phyloP scores from a whole-genome alignment of 192 early-diverging fungal species.

The Mortierella hygrophila region DNA sequence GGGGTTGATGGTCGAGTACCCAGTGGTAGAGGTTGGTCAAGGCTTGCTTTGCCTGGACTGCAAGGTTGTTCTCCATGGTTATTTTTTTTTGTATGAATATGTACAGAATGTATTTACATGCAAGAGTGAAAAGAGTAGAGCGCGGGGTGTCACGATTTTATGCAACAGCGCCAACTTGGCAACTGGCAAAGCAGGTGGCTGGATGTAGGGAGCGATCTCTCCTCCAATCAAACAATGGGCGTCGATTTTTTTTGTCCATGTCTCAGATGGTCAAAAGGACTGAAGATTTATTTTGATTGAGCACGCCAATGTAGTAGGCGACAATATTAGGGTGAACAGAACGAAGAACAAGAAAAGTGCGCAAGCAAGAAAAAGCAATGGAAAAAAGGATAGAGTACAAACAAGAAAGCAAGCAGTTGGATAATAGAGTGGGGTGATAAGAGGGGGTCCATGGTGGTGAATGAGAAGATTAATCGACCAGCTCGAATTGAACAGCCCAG shows the following conservation, averaged over 20 bases:
- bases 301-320: background rate
- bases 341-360: background rate
- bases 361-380: background rate
- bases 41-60: background rate
- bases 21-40: background rate
- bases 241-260: background rate
- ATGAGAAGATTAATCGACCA: conserved; percentile 29
- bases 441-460: background rate
- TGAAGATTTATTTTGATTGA: background rate
- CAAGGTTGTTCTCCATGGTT: background rate
- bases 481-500: conserved; percentile 53
- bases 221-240: background rate
- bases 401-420: background rate
- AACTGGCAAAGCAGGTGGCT: background rate
- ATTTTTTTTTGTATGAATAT: background rate
- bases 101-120: background rate
- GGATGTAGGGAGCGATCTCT: no score
- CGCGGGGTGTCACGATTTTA: background rate
- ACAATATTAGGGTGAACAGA: background rate
- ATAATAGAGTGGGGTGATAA: background rate
- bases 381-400: background rate
- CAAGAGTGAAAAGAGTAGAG: background rate
- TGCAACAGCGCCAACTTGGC: no score
- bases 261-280: background rate
- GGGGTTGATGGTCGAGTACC: background rate